Evolutionary conservation across 2,329 filamentous ascomycete genomes (phyloP), one percentile per base, ranked within the genome.

Genomic region (Chaetomiaceae sp.): DNA sequence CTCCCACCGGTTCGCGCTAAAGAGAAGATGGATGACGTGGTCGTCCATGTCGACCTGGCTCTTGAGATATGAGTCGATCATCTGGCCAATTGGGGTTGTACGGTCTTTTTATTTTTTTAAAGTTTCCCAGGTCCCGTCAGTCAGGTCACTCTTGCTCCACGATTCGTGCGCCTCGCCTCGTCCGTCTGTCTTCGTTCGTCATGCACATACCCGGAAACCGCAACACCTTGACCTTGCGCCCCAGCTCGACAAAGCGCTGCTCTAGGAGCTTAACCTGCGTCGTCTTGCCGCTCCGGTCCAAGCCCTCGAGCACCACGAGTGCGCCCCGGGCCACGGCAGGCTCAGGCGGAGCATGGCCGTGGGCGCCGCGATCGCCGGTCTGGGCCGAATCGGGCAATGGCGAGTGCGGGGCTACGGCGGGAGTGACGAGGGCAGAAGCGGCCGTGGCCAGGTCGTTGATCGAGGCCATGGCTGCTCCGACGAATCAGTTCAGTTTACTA

Each of bases 1-100:
- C 60, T 96, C 91, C 91, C 91, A 96, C 43, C 91, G 80, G 67
- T 96, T 96, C 9, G 91, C 90, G 54, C 86, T 90, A 70, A 96
- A 96, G 18, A 96, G 78, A 1, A 96, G 78, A 68, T 96, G 91
- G 62, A 96, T 92, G 4, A 86, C 87, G 65, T 95, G 90, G 68
- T 96, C 90, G 56, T 94, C 88, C 69, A 91, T 82, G 53, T 88
- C 79, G 21, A 80, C 75, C 51, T 86, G 71, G 54, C 85, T 85
- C 59, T 82, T 85, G 58, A 96, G 79, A 67, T 96, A 96, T 41
- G 75, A 73, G 68, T 95, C 85, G 67, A 96, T 96, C 80, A 95
- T 86, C 63, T 88, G 81, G 1, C 91, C 91, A 61, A 92, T 95
- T 0, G 87, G 80, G 4, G 91, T 95, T 3, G 83, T 85, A 59